phyloP scores from a whole-genome alignment of 116 monocot species.

The Papilionanthe hybrid region DNA sequence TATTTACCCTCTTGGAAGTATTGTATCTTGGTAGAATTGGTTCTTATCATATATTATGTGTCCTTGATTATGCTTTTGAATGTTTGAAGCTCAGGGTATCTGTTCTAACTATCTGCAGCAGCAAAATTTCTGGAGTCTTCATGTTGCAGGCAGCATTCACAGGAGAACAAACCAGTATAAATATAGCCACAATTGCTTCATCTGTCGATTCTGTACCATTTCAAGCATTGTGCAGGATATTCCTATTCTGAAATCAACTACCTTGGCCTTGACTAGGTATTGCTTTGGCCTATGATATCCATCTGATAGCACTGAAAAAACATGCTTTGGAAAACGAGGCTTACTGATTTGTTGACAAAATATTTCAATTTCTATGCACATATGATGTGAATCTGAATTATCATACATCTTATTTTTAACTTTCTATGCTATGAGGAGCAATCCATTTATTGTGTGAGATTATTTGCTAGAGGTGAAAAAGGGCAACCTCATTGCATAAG shows the following conservation, averaged over 20 bases:
- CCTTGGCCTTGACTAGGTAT: slow-evolving; percentile 47
- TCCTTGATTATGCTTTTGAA: background rate
- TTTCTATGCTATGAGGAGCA: background rate
- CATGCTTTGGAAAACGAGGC: background rate
- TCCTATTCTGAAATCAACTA: slow-evolving; percentile 37
- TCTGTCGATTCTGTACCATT: slow-evolving; percentile 27
- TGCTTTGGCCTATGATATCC: background rate
- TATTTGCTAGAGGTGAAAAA: too few species aligned
- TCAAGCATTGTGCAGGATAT: slow-evolving; percentile 28
- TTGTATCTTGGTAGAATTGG: too few species aligned
- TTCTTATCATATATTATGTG: too few species aligned
- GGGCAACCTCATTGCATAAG: too few species aligned
- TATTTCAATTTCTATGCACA: background rate
- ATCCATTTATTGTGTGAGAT: too few species aligned
- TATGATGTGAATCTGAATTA: too few species aligned
- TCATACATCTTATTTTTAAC: background rate
- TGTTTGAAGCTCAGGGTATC: background rate
- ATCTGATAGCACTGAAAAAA: background rate
- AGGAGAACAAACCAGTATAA: slow-evolving; percentile 10
- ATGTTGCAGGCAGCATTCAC: slow-evolving; percentile 30
- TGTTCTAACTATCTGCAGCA: slow-evolving; percentile 22
- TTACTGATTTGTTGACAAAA: background rate
- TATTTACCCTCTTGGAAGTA: too few species aligned
- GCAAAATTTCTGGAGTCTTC: slow-evolving; percentile 26
- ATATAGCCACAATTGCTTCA: slow-evolving; percentile 21